These are phyloP conservation scores for Acer yangbiense DNA, from an alignment of 345 rosid genomes.

Conservation along the genomic window DNA sequence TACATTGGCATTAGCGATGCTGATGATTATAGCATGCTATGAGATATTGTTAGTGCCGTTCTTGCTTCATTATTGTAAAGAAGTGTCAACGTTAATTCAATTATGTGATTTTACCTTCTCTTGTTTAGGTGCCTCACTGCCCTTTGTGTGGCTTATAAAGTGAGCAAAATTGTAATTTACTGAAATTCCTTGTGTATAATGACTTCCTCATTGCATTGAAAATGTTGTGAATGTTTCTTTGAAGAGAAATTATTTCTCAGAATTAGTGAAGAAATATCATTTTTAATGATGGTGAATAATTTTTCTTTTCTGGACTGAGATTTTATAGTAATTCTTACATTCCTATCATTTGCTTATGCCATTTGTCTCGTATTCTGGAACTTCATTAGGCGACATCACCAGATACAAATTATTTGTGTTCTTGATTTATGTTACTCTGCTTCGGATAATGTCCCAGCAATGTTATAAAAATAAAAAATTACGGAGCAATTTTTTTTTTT, in stretches of 20 bases:
- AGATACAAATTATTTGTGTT: too few species aligned
- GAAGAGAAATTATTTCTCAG: not conserved
- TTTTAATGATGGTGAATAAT: not conserved
- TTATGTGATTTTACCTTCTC: not conserved
- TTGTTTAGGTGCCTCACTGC: constrained; percentile 3
- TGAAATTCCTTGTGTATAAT: constrained; percentile 13
- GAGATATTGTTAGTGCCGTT: constrained; percentile 16
- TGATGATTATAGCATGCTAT: constrained; percentile 56
- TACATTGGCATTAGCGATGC: constrained; percentile 55
- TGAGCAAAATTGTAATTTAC: not conserved
- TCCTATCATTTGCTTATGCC: not conserved
- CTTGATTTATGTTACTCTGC: too few species aligned
- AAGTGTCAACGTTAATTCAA: not conserved
- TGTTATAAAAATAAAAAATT: too few species aligned
- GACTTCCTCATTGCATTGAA: not conserved
- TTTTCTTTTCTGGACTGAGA: not conserved
- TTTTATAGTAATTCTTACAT: too few species aligned
- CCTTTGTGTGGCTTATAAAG: not conserved
- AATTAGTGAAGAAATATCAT: constrained; percentile 3
- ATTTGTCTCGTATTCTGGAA: not conserved
- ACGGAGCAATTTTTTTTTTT: too few species aligned
- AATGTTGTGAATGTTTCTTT: not conserved
- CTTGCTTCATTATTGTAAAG: constrained; percentile 6
- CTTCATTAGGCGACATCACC: not conserved
- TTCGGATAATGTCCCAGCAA: too few species aligned